Conservation (phyloP, 2,329 filamentous ascomycete genomes). For the Trichoderma endophyticum region DNA sequence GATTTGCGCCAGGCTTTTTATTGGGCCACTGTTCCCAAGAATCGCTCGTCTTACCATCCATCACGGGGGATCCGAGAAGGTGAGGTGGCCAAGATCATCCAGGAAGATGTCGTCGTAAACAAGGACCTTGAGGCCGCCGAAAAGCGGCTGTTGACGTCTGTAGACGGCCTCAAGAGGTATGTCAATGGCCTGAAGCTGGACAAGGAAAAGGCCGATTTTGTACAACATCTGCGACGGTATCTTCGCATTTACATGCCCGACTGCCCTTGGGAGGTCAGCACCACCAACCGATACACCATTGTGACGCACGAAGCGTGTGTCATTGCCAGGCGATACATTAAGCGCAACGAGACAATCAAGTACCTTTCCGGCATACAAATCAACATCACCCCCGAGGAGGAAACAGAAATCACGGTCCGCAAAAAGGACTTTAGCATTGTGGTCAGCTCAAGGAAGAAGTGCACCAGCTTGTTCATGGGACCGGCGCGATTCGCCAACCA, state of each 20-base stretch:
- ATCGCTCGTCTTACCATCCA: constrained; percentile 79
- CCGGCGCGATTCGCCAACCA: constrained; percentile 97
- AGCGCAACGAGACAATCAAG: constrained; percentile 80
- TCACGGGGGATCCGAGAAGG: constrained; percentile 72
- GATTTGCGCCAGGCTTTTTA: constrained; percentile 70
- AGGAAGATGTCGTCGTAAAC: constrained; percentile 66
- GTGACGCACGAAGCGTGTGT: constrained; percentile 84
- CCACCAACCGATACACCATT: constrained; percentile 94
- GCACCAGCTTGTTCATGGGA: constrained; percentile 87
- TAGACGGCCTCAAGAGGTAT: constrained; percentile 69
- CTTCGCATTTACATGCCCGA: constrained; percentile 90
- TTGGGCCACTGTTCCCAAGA: constrained; percentile 96
- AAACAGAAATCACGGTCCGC: constrained; percentile 71
- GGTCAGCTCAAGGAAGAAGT: constrained; percentile 87
- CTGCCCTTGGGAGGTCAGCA: constrained; percentile 86
- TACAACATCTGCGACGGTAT: constrained; percentile 81
- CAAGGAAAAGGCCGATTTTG: constrained; percentile 83
- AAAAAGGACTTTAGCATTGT: constrained; percentile 97
- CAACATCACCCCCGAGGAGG: constrained; percentile 86
- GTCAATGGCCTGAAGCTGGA: constrained; percentile 63
- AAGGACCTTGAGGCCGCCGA: constrained; percentile 72
- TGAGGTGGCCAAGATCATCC: constrained; percentile 59
- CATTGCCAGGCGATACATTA: constrained; percentile 75
- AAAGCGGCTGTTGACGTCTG: constrained; percentile 65
- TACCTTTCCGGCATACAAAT: constrained; percentile 91